These are phyloP conservation scores for Myriosclerotinia curreyana DNA, from an alignment of 2,329 filamentous ascomycete species.

Conservation along the genomic window DNA sequence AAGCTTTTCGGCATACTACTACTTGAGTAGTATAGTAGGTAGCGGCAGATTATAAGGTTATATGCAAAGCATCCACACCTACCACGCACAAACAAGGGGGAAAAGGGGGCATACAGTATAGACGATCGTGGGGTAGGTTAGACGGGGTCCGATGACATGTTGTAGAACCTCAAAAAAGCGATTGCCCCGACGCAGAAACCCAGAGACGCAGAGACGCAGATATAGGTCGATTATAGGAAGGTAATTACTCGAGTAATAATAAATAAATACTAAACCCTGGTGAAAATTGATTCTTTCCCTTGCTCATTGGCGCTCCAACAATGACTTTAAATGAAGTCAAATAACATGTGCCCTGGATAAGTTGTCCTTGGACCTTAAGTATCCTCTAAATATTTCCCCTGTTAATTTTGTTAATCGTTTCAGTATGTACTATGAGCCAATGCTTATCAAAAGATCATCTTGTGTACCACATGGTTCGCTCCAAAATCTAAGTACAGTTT, in stretches of 20 bases:
- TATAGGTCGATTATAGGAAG: constrained; percentile 10
- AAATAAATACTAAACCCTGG: no score
- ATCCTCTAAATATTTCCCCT: no score
- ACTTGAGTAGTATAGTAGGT: no score
- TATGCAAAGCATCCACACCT: constrained; percentile 1
- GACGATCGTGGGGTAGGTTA: constrained; percentile 19
- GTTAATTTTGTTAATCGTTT: constrained; percentile 1
- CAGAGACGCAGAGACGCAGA: no score
- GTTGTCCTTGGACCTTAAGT: no score
- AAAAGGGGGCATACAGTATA: no score
- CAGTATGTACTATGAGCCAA: constrained; percentile 13
- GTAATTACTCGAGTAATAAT: no score
- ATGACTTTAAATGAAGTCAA: background rate
- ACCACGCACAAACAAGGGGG: background rate
- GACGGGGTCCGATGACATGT: constrained; percentile 16
- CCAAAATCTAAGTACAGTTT: background rate
- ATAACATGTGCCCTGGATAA: no score
- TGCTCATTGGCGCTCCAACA: constrained; percentile 3
- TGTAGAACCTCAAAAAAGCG: constrained; percentile 5
- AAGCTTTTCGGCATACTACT: background rate
- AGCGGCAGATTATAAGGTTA: background rate
- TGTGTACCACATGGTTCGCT: constrained; percentile 13
- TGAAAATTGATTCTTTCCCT: background rate
- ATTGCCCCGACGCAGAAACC: background rate
- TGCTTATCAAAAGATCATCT: background rate